Base-by-base conservation (phyloP, 768 basidiomycete species). In the Pulveroboletus sp. region DNA sequence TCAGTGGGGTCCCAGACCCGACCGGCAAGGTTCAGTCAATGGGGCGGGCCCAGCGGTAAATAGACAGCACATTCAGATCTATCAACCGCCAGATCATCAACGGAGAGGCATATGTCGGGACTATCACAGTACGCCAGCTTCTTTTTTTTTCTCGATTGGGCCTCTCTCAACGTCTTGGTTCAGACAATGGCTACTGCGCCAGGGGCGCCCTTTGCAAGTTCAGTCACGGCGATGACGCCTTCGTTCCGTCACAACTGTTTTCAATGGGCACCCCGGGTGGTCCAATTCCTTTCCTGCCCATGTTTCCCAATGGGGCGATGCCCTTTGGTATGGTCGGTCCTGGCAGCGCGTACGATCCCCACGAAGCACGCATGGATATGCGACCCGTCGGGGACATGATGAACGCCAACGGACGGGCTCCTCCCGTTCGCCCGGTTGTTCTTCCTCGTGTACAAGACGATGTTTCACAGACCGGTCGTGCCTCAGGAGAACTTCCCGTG, bases 111-210 rank as follows among this genome's bases (percentile, higher is more conserved):
- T 86, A 53, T 97, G 93, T 72, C 80, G 87, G 51, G 93, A 97
- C 68, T 97, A 95, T 66, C 83, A 94, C 68, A 90, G 94, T 94
- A 63, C 63, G 93, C 78, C 11, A 32, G n/a, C n/a, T 29, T 41
- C 41, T 37, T 22, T 47, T 32, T 46, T 35, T 30, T 27, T 41
- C 45, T 36, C 55, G 23, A 36, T 35, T 13, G 36, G 38, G 24
- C 45, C 35, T 44, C 37, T 47, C 50, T 47, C 50, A 53, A 54
- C 45, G 45, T 48, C 17, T 48, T 38, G 52, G 9, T 43, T 8
- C 57, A 97, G 94, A 94, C 63, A 84, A 84, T 50, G 94, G 94
- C 2, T 96, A 85, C 70, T 98, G 94, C 59, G 81, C 89, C 34
- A 82, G 93, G 27, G 94, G 94, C 40, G 84, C 80, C 17, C 78